phyloP scores from a whole-genome alignment of 179 eudicot genomes.

The Actinidia polygama region DNA sequence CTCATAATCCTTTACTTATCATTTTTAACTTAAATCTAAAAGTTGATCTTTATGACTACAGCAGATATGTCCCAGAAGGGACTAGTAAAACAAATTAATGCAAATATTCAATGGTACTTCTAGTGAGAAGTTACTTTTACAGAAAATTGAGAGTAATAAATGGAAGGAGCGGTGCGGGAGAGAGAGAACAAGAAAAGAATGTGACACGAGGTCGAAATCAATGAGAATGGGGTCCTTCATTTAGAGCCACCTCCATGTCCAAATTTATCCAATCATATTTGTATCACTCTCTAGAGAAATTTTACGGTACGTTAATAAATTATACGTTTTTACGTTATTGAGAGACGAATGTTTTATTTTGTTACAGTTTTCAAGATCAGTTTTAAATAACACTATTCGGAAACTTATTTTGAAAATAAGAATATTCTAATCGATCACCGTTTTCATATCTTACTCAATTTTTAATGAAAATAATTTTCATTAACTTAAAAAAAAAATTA shows the following conservation, averaged over 20 bases:
- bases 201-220: background rate
- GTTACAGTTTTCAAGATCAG: background rate
- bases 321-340: background rate
- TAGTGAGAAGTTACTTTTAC: background rate
- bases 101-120: background rate
- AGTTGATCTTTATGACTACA: no score
- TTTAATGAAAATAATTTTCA: no score
- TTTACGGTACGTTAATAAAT: background rate
- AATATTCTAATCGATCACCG: background rate
- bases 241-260: background rate
- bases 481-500: no score
- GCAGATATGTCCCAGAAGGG: background rate
- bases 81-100: background rate
- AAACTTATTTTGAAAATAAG: background rate
- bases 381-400: background rate
- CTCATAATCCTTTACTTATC: no score
- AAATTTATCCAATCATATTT: background rate
- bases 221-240: slow-evolving; percentile 8
- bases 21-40: no score
- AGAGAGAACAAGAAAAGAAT: background rate
- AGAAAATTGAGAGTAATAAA: slow-evolving; percentile 9
- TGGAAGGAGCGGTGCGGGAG: background rate
- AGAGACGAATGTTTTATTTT: background rate
- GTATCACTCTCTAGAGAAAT: background rate
- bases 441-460: no score